Percentiles rank a stretch among this genome's conserved stretches.
phyloP scores from a whole-genome alignment of 2,329 filamentous ascomycete species.

The Lachnellula suecica region DNA sequence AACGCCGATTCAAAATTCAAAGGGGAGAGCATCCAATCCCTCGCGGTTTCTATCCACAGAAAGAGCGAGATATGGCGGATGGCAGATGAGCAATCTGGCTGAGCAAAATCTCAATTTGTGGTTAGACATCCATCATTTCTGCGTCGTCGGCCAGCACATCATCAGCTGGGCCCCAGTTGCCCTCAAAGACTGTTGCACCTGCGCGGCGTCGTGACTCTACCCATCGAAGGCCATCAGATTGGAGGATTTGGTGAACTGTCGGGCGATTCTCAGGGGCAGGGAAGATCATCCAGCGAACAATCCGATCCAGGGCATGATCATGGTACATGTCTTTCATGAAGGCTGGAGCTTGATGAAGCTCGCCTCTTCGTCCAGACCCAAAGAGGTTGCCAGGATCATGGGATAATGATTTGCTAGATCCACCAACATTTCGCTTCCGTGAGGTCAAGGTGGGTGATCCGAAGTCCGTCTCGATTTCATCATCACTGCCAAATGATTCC shows the following conservation, averaged over 20 bases:
- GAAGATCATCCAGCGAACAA: conserved; percentile 86
- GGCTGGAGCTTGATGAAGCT: conserved; percentile 68
- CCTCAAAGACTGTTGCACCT: conserved; percentile 93
- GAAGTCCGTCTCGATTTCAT: conserved; percentile 37
- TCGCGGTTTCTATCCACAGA: conserved; percentile 32
- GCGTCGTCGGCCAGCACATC: conserved; percentile 38
- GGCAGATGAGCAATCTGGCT: conserved; percentile 13
- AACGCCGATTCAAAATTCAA: conserved; percentile 22
- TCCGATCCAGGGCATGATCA: conserved; percentile 73
- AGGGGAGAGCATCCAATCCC: conserved; percentile 26
- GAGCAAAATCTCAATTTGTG: conserved; percentile 15
- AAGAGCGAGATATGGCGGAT: conserved; percentile 19
- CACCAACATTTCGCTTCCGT: conserved; percentile 29
- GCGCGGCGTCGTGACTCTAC: conserved; percentile 74
- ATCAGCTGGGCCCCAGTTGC: conserved; percentile 85
- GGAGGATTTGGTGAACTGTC: conserved; percentile 69
- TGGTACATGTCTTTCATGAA: conserved; percentile 86
- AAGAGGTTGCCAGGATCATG: conserved; percentile 35
- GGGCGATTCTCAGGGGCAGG: conserved; percentile 74
- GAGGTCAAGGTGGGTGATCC: conserved; percentile 34
- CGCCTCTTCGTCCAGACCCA: conserved; percentile 45
- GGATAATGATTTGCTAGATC: conserved; percentile 30
- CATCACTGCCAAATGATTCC: conserved; percentile 38
- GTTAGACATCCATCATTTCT: conserved; percentile 37
- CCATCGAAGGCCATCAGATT: conserved; percentile 75